Base-by-base conservation (phyloP, 2,329 filamentous ascomycete genomes). In the Meredithiella fracta region DNA sequence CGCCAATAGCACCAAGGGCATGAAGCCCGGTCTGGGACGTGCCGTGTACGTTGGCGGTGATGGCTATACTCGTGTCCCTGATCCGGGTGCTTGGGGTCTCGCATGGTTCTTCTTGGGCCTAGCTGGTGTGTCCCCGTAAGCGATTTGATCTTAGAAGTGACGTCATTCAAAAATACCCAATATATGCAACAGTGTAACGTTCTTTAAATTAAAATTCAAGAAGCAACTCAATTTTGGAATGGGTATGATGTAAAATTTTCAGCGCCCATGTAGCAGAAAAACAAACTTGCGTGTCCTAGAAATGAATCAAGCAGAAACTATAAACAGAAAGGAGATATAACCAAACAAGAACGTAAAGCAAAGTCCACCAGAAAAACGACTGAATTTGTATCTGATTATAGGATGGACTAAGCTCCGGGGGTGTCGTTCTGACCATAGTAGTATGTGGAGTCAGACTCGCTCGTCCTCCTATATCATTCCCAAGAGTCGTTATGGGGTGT, bases 1-100 rank as follows among this genome's bases (percentile, higher is more conserved):
- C 0, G 85, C 90, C 3, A 83, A 91, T 61, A 79, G 79, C 29
- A 97, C 92, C 20, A 94, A 90, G 72, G 85, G 84, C 23, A 96
- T 98, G 90, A 80, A 85, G 67, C 87, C 92, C 44, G 92, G 83
- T 62, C 72, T 98, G 42, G 92, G 92, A 6, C 62, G 73, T 59
- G 65, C 68, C 0, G 69, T 71, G 4, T 71, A 71, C 57, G 66
- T 71, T 3, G 69, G 69, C 31, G 60, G 85, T 3, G 69, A 66
- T 54, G 68, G 68, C 14, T 71, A 70, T 54, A 65, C 71, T 60
- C 65, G 71, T 63, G 76, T 76, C 7, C 77, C 76, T 0, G 76
- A 80, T 55, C 77, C 77, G 58, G 92, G 92, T n/a, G 80, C 80
- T 15, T 82, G 76, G 73, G 80, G 79, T 0, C 64, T 97, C 61